Conservation (phyloP, 208 protist genomes). For the Plasmodiophora brassicae region DNA sequence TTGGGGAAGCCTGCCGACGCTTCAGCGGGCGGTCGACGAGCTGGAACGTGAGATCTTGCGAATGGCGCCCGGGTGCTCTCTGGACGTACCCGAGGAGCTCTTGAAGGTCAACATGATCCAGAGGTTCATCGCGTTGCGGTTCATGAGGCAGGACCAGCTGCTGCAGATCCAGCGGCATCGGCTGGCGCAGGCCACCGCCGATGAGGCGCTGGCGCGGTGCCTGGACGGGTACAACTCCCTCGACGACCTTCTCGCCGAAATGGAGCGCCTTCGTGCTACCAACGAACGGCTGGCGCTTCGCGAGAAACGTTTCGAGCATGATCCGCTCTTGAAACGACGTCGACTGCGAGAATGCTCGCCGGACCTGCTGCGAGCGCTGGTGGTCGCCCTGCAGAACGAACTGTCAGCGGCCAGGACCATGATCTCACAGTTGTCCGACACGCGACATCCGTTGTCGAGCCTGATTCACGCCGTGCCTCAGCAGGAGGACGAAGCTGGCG, state of each 20-base stretch:
- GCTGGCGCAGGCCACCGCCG: not conserved
- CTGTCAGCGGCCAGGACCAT: not conserved
- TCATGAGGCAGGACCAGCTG: not conserved
- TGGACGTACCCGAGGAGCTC: not conserved
- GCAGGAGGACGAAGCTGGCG: not conserved
- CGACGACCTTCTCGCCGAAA: not conserved
- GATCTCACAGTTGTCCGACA: not conserved
- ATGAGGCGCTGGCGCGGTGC: not conserved
- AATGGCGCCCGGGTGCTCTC: not conserved
- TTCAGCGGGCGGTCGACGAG: not conserved
- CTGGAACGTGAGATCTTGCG: not conserved
- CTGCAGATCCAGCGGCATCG: not conserved
- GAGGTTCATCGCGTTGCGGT: not conserved
- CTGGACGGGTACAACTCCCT: not conserved
- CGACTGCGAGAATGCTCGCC: not conserved
- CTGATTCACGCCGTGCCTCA: not conserved
- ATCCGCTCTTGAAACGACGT: not conserved
- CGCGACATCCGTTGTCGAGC: not conserved
- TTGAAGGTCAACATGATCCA: not conserved
- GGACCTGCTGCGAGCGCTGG: not conserved
- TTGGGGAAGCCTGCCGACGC: not conserved
- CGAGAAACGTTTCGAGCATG: not conserved
- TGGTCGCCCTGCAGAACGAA: slow-evolving; percentile 10
- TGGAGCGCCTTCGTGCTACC: not conserved
- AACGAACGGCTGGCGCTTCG: not conserved